Evolutionary conservation across 1,284 basidiomycete genomes (phyloP), one percentile per base, ranked within the genome.

Genomic region (Gomphus bonarii): DNA sequence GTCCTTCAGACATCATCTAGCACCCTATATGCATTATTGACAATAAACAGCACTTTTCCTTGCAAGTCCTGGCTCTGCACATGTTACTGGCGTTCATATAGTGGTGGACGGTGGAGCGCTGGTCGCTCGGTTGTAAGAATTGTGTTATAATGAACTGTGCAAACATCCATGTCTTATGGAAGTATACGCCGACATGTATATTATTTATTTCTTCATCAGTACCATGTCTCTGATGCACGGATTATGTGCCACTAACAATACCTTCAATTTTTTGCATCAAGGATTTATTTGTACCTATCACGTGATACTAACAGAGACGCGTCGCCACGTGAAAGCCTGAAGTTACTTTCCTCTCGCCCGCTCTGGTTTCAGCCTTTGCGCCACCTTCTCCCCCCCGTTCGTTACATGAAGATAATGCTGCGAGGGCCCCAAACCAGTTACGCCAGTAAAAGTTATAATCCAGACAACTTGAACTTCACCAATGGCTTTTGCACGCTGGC

Each of bases 11-110:
- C 16, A 42, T 9, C 16, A n/a, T 36, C 16, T 3, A 16, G 28
- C 11, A 54, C n/a, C 22, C 35, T 52, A 43, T 36, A 47, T n/a
- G 33, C n/a, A n/a, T 5, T 8, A 38, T 20, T 38, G 18, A 30
- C 6, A 12, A 2, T 54, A 38, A 18, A 20, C 33, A 58, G 57
- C 79, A 4, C 70, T 91, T 31, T 90, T 90, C 75, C 75, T 91
- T 18, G 75, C 80, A 6, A 86, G 84, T 25, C 79, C 82, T 0
- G 88, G 85, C 0, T 79, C 81, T 5, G 77, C 85, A 1, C 87
- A 89, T 65, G 73, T 89, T 42, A 88, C 88, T 0, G 88, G 88
- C 7, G 77, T 79, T 18, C 83, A 86, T 52, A 85, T 82, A 46
- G 65, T 83, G 1, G 67, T 91, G 16, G 89, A 91, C 60, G 89